A percentile compares a stretch with the other conserved stretches of the same genome.
Evolutionary conservation across 2,329 filamentous ascomycete species (phyloP).

Genomic region (Tolypocladium paradoxum): DNA sequence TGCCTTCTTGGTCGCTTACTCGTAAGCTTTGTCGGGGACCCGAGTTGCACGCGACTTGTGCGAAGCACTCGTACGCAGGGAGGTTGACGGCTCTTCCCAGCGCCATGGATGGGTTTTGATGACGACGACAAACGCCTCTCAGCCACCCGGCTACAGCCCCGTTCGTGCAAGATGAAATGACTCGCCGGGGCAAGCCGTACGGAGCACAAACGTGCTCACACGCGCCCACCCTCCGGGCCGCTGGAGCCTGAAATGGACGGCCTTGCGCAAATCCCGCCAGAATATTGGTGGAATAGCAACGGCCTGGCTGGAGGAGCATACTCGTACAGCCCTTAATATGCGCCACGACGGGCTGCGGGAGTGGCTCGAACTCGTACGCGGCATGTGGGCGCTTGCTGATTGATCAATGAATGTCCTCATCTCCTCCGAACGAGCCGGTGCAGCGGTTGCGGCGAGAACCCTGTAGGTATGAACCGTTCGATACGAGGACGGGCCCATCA

Average conservation of each 20-base stretch:
- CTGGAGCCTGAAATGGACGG: neutral
- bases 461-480: neutral
- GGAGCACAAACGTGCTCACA: neutral
- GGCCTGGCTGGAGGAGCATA: neutral
- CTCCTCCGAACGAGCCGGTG: neutral
- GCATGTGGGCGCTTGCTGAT: too few relatives aligned
- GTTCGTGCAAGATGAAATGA: too few relatives aligned
- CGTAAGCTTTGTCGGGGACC: too few relatives aligned
- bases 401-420: too few relatives aligned
- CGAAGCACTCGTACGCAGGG: too few relatives aligned
- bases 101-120: neutral
- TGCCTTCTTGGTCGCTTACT: neutral
- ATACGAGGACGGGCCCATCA: neutral
- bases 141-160: neutral
- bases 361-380: too few relatives aligned
- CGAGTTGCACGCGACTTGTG: neutral
- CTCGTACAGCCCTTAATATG: too few relatives aligned
- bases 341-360: neutral
- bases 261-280: neutral
- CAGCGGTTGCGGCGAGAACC: too few relatives aligned
- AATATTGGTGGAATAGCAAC: neutral
- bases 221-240: neutral
- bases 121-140: neutral
- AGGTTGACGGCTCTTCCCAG: neutral
- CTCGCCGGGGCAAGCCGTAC: neutral